Conservation (phyloP, 1,139 yeast genomes). For the Pichia sp. region DNA sequence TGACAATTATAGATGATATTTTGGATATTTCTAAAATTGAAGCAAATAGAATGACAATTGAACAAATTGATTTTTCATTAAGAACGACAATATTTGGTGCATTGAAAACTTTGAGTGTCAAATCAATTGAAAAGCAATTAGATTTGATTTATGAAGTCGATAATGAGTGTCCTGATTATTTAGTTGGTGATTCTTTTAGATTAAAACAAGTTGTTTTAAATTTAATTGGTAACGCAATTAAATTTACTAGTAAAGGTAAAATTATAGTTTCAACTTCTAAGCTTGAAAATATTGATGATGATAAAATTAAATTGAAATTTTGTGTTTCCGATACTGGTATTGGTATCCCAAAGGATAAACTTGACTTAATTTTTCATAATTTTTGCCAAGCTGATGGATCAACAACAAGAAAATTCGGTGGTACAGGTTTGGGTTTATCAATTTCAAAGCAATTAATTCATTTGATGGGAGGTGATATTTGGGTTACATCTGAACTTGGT, state of each 20-base stretch:
- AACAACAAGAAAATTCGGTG: conserved; percentile 50
- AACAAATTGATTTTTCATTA: conserved; percentile 43
- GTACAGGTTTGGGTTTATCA: conserved; percentile 56
- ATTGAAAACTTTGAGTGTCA: conserved; percentile 47
- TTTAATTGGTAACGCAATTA: conserved; percentile 52
- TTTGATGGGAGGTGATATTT: conserved; percentile 53
- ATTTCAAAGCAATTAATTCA: conserved; percentile 54
- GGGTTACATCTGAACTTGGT: conserved; percentile 47
- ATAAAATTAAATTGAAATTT: conserved; percentile 39
- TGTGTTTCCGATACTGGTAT: conserved; percentile 54
- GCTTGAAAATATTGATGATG: conserved; percentile 31
- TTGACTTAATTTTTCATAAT: conserved; percentile 47
- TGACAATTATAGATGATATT: conserved; percentile 52
- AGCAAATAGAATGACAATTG: conserved; percentile 47
- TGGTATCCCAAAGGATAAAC: conserved; percentile 46
- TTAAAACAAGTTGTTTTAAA: conserved; percentile 51
- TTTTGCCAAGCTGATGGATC: conserved; percentile 60
- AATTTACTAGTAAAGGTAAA: conserved; percentile 46
- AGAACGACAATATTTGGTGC: conserved; percentile 50
- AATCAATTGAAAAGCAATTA: conserved; percentile 40
- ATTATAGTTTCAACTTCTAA: conserved; percentile 39
- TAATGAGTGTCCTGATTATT: conserved; percentile 38
- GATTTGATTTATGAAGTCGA: conserved; percentile 51
- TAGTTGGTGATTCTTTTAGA: conserved; percentile 48
- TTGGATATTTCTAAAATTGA: conserved; percentile 52